Percentiles rank a stretch among this genome's conserved stretches.
phyloP scores from a whole-genome alignment of 2,329 filamentous ascomycete genomes.

The Colletotrichum eremochloae region DNA sequence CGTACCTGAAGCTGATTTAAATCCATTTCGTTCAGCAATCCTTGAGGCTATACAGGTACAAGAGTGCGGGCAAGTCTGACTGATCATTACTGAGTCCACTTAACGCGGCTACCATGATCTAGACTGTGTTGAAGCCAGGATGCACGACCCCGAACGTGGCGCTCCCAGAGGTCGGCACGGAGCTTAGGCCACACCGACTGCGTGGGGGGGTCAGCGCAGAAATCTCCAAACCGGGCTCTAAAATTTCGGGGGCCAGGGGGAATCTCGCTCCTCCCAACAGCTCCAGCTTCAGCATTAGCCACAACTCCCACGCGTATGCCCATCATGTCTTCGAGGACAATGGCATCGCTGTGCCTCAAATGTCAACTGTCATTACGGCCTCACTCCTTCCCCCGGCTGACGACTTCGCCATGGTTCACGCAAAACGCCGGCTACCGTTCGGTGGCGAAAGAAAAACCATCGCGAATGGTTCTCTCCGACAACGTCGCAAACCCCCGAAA shows the following conservation, averaged over 20 bases:
- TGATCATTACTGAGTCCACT: neutral
- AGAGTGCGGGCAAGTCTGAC: neutral
- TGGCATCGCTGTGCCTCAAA: constrained; percentile 40
- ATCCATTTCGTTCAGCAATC: neutral
- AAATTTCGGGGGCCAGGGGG: constrained; percentile 33
- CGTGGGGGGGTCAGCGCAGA: constrained; percentile 38
- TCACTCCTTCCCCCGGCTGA: constrained; percentile 25
- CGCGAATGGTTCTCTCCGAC: constrained; percentile 71
- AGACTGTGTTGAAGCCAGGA: neutral
- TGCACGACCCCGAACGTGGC: constrained; percentile 17
- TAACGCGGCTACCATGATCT: neutral
- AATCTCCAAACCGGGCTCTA: constrained; percentile 33
- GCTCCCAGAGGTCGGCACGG: constrained; percentile 34
- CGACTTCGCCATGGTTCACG: constrained; percentile 50
- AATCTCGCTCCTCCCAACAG: constrained; percentile 17
- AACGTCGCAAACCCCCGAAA: constrained; percentile 59
- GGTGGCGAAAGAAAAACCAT: constrained; percentile 56
- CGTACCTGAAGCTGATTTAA: neutral
- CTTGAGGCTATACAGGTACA: neutral
- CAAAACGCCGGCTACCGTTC: constrained; percentile 55
- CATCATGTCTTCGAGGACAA: constrained; percentile 40
- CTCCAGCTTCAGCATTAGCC: constrained; percentile 1
- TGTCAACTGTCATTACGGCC: constrained; percentile 38
- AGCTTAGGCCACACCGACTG: constrained; percentile 39
- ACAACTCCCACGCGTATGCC: constrained; percentile 9